Conservation (phyloP, 371 early-diverging fungal species). For the Syncephalastrum racemosum region DNA sequence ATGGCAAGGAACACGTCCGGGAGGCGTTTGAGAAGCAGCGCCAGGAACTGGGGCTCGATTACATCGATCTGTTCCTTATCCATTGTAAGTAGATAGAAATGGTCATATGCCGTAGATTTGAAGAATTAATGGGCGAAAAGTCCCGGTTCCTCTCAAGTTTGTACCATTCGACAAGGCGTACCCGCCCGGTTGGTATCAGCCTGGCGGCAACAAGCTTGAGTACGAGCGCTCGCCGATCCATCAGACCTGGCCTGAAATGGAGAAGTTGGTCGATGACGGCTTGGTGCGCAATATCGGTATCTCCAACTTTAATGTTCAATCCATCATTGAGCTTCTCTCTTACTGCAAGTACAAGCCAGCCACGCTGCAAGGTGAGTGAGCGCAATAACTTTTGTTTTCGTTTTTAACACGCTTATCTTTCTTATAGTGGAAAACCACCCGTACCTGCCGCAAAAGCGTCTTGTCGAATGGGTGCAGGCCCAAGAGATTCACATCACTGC, state of each 20-base stretch:
- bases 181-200: constrained; percentile 15
- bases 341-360: constrained; percentile 34
- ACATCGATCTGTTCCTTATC: constrained; percentile 61
- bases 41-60: constrained; percentile 48
- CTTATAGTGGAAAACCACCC: constrained; percentile 64
- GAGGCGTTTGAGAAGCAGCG: constrained; percentile 47
- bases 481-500: constrained; percentile 44
- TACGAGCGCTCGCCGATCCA: constrained; percentile 17
- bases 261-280: constrained; percentile 24
- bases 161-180: constrained; percentile 11
- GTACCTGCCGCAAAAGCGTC: constrained; percentile 48
- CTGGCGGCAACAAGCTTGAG: constrained; percentile 5
- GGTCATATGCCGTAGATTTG: too few species aligned
- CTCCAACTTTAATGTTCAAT: constrained; percentile 52
- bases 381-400: too few species aligned
- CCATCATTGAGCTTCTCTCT: constrained; percentile 29
- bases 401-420: constrained; percentile 9
- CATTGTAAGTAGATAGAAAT: constrained; percentile 17
- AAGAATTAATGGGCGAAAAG: neutral
- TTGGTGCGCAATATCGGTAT: constrained; percentile 53
- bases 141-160: constrained; percentile 20
- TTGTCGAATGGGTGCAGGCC: constrained; percentile 31
- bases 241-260: constrained; percentile 23
- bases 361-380: constrained; percentile 12
- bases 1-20: constrained; percentile 45